phyloP scores from a whole-genome alignment of 495 filamentous ascomycete species.

The Talaromyces trachyspermus region DNA sequence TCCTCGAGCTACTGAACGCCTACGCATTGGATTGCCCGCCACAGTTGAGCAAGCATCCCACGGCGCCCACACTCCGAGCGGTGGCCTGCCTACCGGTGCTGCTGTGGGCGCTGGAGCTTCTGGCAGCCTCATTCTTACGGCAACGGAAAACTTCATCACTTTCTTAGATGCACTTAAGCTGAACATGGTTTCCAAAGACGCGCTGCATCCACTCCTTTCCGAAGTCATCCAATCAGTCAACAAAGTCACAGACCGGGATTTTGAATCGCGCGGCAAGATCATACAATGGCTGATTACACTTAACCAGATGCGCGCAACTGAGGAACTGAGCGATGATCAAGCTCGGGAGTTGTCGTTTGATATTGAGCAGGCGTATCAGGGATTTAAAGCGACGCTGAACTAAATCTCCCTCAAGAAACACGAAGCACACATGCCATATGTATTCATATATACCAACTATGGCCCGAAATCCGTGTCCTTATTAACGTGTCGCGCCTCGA shows the following conservation, averaged over 20 bases:
- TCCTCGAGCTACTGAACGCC: slow-evolving; percentile 83
- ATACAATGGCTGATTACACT: slow-evolving; percentile 95
- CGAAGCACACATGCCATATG: no score
- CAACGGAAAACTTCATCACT: slow-evolving; percentile 97
- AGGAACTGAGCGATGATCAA: slow-evolving; percentile 83
- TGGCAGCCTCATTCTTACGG: slow-evolving; percentile 70
- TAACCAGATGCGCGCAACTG: slow-evolving; percentile 94
- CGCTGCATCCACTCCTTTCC: slow-evolving; percentile 83
- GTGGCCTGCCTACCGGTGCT: slow-evolving; percentile 29
- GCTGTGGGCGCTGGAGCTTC: slow-evolving; percentile 47
- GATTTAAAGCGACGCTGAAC: slow-evolving; percentile 70
- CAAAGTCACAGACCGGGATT: slow-evolving; percentile 87
- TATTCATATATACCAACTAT: no score
- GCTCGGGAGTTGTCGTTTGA: slow-evolving; percentile 80
- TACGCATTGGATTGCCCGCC: slow-evolving; percentile 78
- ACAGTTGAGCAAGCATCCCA: slow-evolving; percentile 52
- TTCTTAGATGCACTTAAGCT: slow-evolving; percentile 90
- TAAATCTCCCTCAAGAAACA: no score
- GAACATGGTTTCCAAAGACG: slow-evolving; percentile 86
- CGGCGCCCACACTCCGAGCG: slow-evolving; percentile 29
- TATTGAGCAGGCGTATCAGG: slow-evolving; percentile 84
- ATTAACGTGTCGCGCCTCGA: not conserved
- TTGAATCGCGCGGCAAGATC: slow-evolving; percentile 91
- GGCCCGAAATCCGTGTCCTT: not conserved
- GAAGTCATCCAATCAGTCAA: slow-evolving; percentile 96